Evolutionary conservation across 2,329 filamentous ascomycete genomes (phyloP), one percentile per base, ranked within the genome.

Genomic region (Penicillium janthinellum): DNA sequence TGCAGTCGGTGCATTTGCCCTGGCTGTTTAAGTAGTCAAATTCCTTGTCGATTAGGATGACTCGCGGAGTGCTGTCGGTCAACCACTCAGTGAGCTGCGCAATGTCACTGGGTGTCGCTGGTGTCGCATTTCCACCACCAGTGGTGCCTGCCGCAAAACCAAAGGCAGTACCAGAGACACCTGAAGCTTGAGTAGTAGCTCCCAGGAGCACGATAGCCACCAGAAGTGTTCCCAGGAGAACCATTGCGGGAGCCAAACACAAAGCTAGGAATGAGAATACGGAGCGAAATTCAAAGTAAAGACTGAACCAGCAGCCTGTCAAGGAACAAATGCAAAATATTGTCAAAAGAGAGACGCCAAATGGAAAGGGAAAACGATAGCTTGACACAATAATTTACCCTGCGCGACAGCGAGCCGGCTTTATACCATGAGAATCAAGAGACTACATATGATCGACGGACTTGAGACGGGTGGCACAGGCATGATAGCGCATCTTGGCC

Each of bases 21-120:
- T 64, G 56, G 42, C 50, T 65, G n/a, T 57, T 61, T 20, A 70
- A 50, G 56, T 67, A 68, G 62, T 70, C 64, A 59, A 73, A 73
- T 49, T 78, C 79, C 69, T 85, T 83, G 70, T 81, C 79, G 31
- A 88, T 78, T 55, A 87, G 78, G 66, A 88, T 88, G 61, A 82
- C 81, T 45, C 84, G 81, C n/a, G 85, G 70, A n/a, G 75, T 73
- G 58, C 75, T 74, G 71, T 87, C 84, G 4, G 77, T 75, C 12
- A 88, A 80, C 76, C 86, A 88, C 44, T 75, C 77, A 66, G 82
- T 81, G 35, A 88, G 81, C 78, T 89, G 77, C 12, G 74, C 75
- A 44, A 74, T 83, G 54, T 78, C 82, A 6, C 73, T 77, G 6
- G 85, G 85, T 58, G 83, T 81, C 6, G 82, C 83, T 41, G 83